Conservation (phyloP, 1,139 yeast genomes). For the Saccharomyces pastorianus region DNA sequence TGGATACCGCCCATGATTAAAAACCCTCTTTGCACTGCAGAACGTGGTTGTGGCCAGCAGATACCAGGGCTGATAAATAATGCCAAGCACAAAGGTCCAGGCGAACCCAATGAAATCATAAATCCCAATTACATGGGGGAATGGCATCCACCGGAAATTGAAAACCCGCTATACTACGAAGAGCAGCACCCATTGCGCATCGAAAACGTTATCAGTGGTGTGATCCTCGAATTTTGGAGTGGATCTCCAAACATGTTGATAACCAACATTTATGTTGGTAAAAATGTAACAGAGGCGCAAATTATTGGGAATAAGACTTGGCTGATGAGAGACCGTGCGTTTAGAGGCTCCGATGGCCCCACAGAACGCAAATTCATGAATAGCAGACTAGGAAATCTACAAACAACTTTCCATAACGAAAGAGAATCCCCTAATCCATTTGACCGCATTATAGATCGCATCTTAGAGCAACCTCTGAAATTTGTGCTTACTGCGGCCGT, state of each 20-base stretch:
- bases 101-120: slow-evolving; percentile 57
- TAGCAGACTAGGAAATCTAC: neutral
- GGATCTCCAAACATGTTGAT: slow-evolving; percentile 69
- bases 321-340: neutral
- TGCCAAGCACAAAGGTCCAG: slow-evolving; percentile 66
- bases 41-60: slow-evolving; percentile 74
- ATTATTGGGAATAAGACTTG: slow-evolving; percentile 67
- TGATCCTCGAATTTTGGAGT: slow-evolving; percentile 89
- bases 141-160: slow-evolving; percentile 60
- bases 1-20: slow-evolving; percentile 64
- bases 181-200: slow-evolving; percentile 53
- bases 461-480: neutral
- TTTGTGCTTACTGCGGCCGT: neutral
- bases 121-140: slow-evolving; percentile 76
- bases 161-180: slow-evolving; percentile 63
- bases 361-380: neutral
- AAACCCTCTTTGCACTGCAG: slow-evolving; percentile 60
- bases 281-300: slow-evolving; percentile 76
- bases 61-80: slow-evolving; percentile 56
- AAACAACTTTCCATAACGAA: neutral
- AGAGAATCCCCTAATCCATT: neutral
- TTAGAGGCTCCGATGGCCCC: neutral
- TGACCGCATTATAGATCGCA: neutral
- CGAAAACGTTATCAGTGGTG: slow-evolving; percentile 57
- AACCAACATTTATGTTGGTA: slow-evolving; percentile 81